Base-by-base conservation (phyloP, 179 eudicot species). In the Carnegiea gigantea region DNA sequence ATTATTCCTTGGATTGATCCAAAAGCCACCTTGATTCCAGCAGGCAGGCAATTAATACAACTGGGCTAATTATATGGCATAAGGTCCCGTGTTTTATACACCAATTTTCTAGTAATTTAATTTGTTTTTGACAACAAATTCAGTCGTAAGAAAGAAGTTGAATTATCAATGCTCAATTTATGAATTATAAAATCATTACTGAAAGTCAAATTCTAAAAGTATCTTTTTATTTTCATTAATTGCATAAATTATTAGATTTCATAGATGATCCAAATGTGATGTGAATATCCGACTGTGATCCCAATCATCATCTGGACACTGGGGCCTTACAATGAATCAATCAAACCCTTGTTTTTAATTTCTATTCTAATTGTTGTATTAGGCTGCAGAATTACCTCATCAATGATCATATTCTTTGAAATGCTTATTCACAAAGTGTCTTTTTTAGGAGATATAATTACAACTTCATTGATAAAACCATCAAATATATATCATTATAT, bases 11-110 rank as follows among this genome's bases (percentile, higher is more conserved):
- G 70, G 73, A 43, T 43, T 78, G 82, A 83, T 83, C 82, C 85
- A 83, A 83, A 83, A 79, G 85, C 33, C 82, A 83, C 24, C 59
- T 67, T 57, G 85, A 73, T 77, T 77, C 85, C 85, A 83, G 59
- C 43, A 43, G 40, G 4, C 75, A 73, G 13, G n/a, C 1, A 54
- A 5, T 40, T 40, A 62, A 20, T 3, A 79, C 85, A 78, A 73
- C 57, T 78, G 26, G 81, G 53, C 54, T 82, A 75, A 46, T 67
- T 67, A 28, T 28, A 67, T 11, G 72, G 71, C 36, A 15, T 24
- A 20, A 65, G 33, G 6, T 65, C 38, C 36, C 36, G 11, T 65
- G 17, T 65, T 26, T n/a, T 26, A 67, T 28, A 0, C 36, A 67
- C 14, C 30, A 23, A 5, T 62, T 17, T 28, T 67, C 20, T 67